Evolutionary conservation across 257 asterid species (phyloP).

Genomic region (Capsicum pubescens): DNA sequence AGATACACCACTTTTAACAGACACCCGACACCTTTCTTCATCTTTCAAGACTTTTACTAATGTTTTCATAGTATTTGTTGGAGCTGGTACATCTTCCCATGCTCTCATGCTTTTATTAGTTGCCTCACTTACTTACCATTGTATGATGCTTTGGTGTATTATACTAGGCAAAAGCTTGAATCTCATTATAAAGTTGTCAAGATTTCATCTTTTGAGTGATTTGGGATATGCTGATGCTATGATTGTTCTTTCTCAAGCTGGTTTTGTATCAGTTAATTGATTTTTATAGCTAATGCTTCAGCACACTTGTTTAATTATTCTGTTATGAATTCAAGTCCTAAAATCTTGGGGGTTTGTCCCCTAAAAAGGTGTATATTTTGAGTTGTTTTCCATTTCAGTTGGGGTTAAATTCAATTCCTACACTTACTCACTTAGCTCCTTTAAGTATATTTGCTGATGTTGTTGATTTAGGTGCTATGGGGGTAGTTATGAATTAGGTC

Average conservation of each 20-base stretch:
- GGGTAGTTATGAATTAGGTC: background rate
- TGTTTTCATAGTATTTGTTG: background rate
- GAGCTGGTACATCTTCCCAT: too few relatives aligned
- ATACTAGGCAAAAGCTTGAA: constrained; percentile 18
- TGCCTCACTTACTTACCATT: background rate
- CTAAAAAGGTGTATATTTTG: background rate
- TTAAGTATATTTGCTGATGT: constrained; percentile 22
- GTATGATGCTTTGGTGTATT: constrained; percentile 19
- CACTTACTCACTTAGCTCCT: background rate
- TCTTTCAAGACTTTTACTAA: background rate
- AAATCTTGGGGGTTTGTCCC: constrained; percentile 12
- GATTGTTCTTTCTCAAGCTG: too few relatives aligned
- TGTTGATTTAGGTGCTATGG: constrained; percentile 26
- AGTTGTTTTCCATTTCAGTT: too few relatives aligned
- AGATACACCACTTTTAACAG: constrained; percentile 29
- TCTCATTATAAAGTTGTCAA: background rate
- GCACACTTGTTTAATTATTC: constrained; percentile 1
- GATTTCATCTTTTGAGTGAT: constrained; percentile 23
- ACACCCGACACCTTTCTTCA: constrained; percentile 19
- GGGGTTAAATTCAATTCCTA: too few relatives aligned
- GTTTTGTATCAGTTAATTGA: background rate
- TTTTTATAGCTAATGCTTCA: constrained; percentile 21
- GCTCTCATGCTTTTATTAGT: constrained; percentile 13
- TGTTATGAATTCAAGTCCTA: background rate
- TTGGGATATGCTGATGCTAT: background rate